Evolutionary conservation across 2,329 filamentous ascomycete species (phyloP).

Genomic region (Periconia sp.): DNA sequence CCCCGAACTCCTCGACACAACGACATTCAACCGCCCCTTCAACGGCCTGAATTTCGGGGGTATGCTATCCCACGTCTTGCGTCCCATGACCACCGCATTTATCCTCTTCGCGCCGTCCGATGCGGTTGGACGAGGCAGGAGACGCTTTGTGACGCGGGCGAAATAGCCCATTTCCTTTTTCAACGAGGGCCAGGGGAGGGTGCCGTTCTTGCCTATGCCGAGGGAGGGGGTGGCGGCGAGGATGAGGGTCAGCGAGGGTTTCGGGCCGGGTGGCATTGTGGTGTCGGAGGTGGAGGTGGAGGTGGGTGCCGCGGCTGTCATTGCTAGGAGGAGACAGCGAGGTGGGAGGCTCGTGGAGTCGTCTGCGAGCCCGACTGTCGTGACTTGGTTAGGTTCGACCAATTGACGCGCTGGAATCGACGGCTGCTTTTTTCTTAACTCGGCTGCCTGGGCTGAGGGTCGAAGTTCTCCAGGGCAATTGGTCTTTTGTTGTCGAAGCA

Average conservation of each 20-base stretch:
- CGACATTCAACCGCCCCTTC: slow-evolving; percentile 78
- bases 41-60: slow-evolving; percentile 80
- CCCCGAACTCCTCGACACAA: slow-evolving; percentile 66
- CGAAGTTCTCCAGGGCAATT: too few relatives aligned
- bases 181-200: slow-evolving; percentile 86
- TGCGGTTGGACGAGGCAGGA: slow-evolving; percentile 41
- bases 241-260: slow-evolving; percentile 79
- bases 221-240: slow-evolving; percentile 90
- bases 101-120: slow-evolving; percentile 17
- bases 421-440: too few relatives aligned
- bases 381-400: too few relatives aligned
- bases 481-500: too few relatives aligned
- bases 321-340: slow-evolving; percentile 1
- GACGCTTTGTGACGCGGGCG: slow-evolving; percentile 80
- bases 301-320: neutral
- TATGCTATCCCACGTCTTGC: slow-evolving; percentile 95
- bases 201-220: slow-evolving; percentile 82
- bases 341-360: neutral
- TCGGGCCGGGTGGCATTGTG: slow-evolving; percentile 10
- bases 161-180: slow-evolving; percentile 96
- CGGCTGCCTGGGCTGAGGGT: too few relatives aligned
- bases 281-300: slow-evolving; percentile 16
- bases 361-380: neutral
- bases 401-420: too few relatives aligned
- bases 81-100: slow-evolving; percentile 90